Evolutionary conservation across 2,329 filamentous ascomycete genomes (phyloP).

Genomic region (Penicillium paneum): DNA sequence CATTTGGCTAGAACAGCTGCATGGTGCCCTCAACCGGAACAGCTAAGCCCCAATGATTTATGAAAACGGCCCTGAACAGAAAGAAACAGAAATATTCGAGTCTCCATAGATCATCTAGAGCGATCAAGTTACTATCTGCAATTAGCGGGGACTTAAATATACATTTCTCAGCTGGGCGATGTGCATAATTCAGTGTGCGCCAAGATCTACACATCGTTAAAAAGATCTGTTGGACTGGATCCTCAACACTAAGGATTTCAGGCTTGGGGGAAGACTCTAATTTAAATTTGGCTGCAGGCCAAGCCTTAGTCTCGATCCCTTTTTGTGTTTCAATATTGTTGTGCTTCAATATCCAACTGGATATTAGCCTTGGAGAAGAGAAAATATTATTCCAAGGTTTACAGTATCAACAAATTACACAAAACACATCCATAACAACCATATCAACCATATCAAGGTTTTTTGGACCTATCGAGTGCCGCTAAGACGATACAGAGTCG

Average conservation of each 20-base stretch:
- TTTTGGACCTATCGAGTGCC: conserved; percentile 20
- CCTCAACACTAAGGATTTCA: background rate
- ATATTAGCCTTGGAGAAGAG: background rate
- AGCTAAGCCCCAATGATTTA: conserved; percentile 36
- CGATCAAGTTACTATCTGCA: background rate
- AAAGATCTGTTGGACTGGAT: background rate
- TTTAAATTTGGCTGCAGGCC: conserved; percentile 4
- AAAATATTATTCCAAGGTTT: background rate
- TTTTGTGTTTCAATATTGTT: background rate
- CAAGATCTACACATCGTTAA: conserved; percentile 2
- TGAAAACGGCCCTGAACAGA: conserved; percentile 15
- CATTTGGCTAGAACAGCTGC: conserved; percentile 24
- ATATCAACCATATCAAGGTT: background rate
- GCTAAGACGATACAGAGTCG: conserved; percentile 11
- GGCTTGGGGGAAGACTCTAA: conserved; percentile 8
- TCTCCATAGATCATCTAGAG: conserved; percentile 5
- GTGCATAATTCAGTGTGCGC: conserved; percentile 7
- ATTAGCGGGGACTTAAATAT: background rate
- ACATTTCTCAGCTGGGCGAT: conserved; percentile 4
- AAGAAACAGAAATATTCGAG: background rate
- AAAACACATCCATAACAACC: conserved; percentile 5
- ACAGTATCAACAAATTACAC: background rate
- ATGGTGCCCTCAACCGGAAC: conserved; percentile 28
- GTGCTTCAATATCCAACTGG: background rate
- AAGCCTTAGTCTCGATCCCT: conserved; percentile 4